phyloP scores from a whole-genome alignment of 352 stramenopile species.

The Phytopythium litorale region DNA sequence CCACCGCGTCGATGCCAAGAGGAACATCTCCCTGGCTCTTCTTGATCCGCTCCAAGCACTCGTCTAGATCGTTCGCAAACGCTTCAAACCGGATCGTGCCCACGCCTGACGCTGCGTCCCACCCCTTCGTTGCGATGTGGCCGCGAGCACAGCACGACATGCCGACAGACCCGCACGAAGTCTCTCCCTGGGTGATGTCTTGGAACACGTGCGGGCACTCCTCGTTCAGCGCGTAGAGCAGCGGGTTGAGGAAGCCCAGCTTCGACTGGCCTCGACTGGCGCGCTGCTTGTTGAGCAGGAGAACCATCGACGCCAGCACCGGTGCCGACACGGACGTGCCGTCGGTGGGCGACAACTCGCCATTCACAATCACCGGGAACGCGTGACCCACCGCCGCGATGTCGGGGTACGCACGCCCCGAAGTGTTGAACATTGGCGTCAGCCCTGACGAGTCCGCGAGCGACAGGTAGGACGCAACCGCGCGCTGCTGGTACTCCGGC shows the following conservation, averaged over 20 bases:
- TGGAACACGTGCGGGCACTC: conserved; percentile 66
- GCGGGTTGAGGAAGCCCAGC: conserved; percentile 68
- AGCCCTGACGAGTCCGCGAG: conserved; percentile 20
- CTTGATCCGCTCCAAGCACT: conserved; percentile 32
- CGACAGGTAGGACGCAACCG: conserved; percentile 33
- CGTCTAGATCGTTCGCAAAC: conserved; percentile 35
- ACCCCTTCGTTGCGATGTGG: conserved; percentile 45
- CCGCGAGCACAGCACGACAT: conserved; percentile 51
- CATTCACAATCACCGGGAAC: conserved; percentile 62
- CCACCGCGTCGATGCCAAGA: background rate
- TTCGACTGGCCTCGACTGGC: conserved; percentile 28
- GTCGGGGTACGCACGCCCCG: conserved; percentile 58
- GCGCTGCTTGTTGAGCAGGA: conserved; percentile 47
- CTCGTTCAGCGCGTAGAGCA: conserved; percentile 59
- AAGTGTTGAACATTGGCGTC: conserved; percentile 27
- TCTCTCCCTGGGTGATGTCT: conserved; percentile 63
- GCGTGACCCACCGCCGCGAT: conserved; percentile 57
- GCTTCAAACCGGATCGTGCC: conserved; percentile 44
- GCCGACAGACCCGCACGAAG: conserved; percentile 37
- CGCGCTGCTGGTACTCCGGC: conserved; percentile 42
- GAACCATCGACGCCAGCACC: conserved; percentile 58
- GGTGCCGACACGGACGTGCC: conserved; percentile 74
- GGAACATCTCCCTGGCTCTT: background rate
- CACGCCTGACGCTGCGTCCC: conserved; percentile 66
- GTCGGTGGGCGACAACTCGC: conserved; percentile 46